Conservation (phyloP, 129 eudicot genomes). For the Artemisia tridentata region DNA sequence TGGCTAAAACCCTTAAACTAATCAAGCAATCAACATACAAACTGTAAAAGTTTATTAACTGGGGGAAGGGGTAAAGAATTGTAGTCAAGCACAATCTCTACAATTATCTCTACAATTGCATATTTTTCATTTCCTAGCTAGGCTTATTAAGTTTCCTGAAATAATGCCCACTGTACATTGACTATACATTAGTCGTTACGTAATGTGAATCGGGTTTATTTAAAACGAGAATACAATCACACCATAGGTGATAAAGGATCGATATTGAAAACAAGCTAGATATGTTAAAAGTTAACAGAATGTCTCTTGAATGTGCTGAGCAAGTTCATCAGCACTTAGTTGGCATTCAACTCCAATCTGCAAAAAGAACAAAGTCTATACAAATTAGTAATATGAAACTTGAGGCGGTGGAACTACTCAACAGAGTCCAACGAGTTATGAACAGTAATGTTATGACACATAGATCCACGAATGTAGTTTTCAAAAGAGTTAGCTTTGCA, state of each 20-base stretch:
- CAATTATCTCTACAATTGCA: background rate
- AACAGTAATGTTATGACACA: no score
- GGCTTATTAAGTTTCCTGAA: background rate
- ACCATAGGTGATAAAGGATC: background rate
- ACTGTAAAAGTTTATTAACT: background rate
- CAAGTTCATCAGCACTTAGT: constrained; percentile 88
- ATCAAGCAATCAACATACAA: background rate
- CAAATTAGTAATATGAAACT: background rate
- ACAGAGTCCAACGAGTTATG: no score
- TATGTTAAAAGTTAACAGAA: constrained; percentile 43
- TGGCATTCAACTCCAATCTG: constrained; percentile 95
- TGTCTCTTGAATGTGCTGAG: constrained; percentile 83
- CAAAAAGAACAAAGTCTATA: constrained; percentile 9
- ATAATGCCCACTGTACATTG: background rate
- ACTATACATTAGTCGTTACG: no score
- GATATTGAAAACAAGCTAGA: constrained; percentile 1
- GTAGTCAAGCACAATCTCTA: background rate
- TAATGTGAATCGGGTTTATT: background rate
- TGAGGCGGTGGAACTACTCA: no score
- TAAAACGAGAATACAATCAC: background rate
- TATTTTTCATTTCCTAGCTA: background rate
- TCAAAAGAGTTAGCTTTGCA: no score
- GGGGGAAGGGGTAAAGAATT: background rate
- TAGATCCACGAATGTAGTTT: no score
- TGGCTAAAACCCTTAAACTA: no score